Conservation (phyloP, 768 basidiomycete species). For the Boletus rubropictus region DNA sequence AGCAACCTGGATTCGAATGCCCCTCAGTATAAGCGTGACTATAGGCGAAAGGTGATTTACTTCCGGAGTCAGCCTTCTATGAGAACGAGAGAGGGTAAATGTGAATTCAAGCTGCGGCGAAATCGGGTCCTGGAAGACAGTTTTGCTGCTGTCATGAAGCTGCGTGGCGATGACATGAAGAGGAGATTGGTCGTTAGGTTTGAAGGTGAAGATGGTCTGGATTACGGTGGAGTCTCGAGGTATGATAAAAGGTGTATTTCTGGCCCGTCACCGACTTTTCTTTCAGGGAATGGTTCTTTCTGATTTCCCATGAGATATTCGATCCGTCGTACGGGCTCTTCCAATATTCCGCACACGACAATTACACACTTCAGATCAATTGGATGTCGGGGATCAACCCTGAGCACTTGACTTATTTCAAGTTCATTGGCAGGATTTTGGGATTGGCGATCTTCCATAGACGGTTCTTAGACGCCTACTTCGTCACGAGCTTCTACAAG, state of each 20-base stretch:
- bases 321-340: slow-evolving; percentile 79
- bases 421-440: slow-evolving; percentile 69
- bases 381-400: slow-evolving; percentile 71
- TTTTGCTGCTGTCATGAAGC: slow-evolving; percentile 78
- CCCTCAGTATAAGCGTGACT: slow-evolving; percentile 95
- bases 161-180: slow-evolving; percentile 66
- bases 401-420: slow-evolving; percentile 75
- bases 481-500: slow-evolving; percentile 78
- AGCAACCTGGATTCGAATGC: slow-evolving; percentile 79
- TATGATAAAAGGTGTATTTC: slow-evolving; percentile 22
- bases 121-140: slow-evolving; percentile 82
- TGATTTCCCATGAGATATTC: slow-evolving; percentile 78
- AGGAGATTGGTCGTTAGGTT: slow-evolving; percentile 69
- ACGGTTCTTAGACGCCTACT: slow-evolving; percentile 74
- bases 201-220: slow-evolving; percentile 74
- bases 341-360: slow-evolving; percentile 75
- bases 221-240: slow-evolving; percentile 76
- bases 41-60: slow-evolving; percentile 86
- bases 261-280: slow-evolving; percentile 1
- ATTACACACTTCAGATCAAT: slow-evolving; percentile 78
- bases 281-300: slow-evolving; percentile 78
- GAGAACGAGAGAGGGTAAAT: slow-evolving; percentile 71
- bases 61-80: slow-evolving; percentile 89
- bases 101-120: slow-evolving; percentile 79
- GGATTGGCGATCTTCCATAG: slow-evolving; percentile 76